Evolutionary conservation across 768 basidiomycete genomes (phyloP).

Genomic region (Lactifluus volemus): DNA sequence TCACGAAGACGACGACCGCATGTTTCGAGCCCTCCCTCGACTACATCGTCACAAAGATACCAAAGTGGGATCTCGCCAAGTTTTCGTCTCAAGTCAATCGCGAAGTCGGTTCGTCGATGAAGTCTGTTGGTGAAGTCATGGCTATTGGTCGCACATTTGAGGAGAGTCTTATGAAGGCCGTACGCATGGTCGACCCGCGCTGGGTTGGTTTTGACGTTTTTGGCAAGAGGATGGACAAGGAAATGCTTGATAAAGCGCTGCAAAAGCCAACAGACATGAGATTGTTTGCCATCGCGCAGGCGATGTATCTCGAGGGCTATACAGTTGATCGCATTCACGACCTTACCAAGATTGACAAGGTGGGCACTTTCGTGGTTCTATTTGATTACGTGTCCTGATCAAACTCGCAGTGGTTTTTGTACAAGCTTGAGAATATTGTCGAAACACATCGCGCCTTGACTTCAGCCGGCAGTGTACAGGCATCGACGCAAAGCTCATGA

Average conservation of each 20-base stretch:
- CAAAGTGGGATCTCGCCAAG: slow-evolving; percentile 99
- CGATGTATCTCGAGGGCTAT: slow-evolving; percentile 92
- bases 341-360: slow-evolving; percentile 97
- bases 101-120: slow-evolving; percentile 96
- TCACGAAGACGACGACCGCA: slow-evolving; percentile 98
- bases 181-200: slow-evolving; percentile 93
- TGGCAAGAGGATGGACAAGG: slow-evolving; percentile 46
- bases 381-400: background rate
- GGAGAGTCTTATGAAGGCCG: slow-evolving; percentile 96
- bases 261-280: slow-evolving; percentile 89
- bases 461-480: slow-evolving; percentile 57
- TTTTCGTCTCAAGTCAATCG: slow-evolving; percentile 92
- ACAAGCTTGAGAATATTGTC: slow-evolving; percentile 99
- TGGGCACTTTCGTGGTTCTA: slow-evolving; percentile 23
- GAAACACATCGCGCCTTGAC: slow-evolving; percentile 73
- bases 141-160: slow-evolving; percentile 99
- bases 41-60: slow-evolving; percentile 99
- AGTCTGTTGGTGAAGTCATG: slow-evolving; percentile 99
- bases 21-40: slow-evolving; percentile 99
- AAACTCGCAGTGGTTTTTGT: slow-evolving; percentile 77
- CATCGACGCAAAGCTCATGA: slow-evolving; percentile 72
- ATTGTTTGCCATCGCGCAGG: slow-evolving; percentile 93
- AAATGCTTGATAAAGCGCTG: slow-evolving; percentile 77
- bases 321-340: slow-evolving; percentile 86
- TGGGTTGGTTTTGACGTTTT: slow-evolving; percentile 98